A percentile compares a stretch with the other conserved stretches of the same genome.
Evolutionary conservation across 2,329 filamentous ascomycete genomes (phyloP).

Genomic region (Eurotiales sp.): DNA sequence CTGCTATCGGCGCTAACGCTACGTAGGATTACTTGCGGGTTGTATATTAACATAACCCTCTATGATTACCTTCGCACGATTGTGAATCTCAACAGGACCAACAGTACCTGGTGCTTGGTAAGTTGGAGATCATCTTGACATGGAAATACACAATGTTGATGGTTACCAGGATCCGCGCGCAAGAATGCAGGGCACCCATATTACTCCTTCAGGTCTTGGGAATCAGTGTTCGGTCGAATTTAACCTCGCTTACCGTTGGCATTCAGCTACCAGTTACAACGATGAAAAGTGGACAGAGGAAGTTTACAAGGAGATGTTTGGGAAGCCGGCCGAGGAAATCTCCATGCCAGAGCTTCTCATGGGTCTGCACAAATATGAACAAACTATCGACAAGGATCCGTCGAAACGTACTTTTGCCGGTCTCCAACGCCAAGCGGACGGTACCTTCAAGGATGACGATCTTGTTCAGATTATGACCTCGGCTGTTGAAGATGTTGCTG

Average conservation of each 20-base stretch:
- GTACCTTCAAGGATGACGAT: slow-evolving; percentile 70
- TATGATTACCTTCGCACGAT: slow-evolving; percentile 77
- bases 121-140: slow-evolving; percentile 1
- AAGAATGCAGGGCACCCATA: slow-evolving; percentile 60
- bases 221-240: slow-evolving; percentile 86
- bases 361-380: slow-evolving; percentile 62
- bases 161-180: slow-evolving; percentile 60
- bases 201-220: slow-evolving; percentile 67
- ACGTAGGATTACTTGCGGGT: slow-evolving; percentile 59
- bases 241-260: slow-evolving; percentile 85
- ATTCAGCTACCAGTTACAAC: slow-evolving; percentile 69
- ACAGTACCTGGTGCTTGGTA: slow-evolving; percentile 72
- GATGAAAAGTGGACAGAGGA: slow-evolving; percentile 79
- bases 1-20: slow-evolving; percentile 17
- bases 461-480: slow-evolving; percentile 66
- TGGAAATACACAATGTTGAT: background rate
- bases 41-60: slow-evolving; percentile 76
- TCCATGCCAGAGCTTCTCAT: slow-evolving; percentile 58
- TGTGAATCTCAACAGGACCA: slow-evolving; percentile 65
- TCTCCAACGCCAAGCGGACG: slow-evolving; percentile 62
- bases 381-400: slow-evolving; percentile 61
- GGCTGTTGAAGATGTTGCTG: slow-evolving; percentile 65
- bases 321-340: slow-evolving; percentile 56
- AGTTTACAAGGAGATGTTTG: slow-evolving; percentile 62
- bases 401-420: slow-evolving; percentile 64